phyloP scores from a whole-genome alignment of 2,329 filamentous ascomycete genomes.

The Alternaria sp. region DNA sequence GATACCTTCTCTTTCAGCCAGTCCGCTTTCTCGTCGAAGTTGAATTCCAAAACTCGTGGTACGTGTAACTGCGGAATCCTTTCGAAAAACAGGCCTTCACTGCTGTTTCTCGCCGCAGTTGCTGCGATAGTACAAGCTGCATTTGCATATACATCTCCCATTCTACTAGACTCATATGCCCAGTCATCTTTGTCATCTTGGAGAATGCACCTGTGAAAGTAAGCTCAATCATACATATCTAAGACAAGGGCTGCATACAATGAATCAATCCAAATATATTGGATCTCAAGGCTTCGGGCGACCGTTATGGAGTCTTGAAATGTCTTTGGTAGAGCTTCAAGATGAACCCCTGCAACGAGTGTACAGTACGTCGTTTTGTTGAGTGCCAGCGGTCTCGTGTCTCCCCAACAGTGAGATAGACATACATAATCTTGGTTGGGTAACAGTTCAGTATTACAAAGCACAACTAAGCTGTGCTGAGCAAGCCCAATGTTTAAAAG shows the following conservation, averaged over 20 bases:
- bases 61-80: rapidly evolving
- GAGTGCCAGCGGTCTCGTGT: not conserved
- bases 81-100: not conserved
- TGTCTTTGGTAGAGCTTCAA: not conserved
- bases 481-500: not conserved
- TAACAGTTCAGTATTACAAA: not conserved
- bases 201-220: not conserved
- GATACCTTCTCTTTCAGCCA: not conserved
- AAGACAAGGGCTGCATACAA: not conserved
- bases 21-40: not conserved
- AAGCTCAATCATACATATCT: not conserved
- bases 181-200: not conserved
- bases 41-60: not conserved
- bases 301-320: not conserved
- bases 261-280: not conserved
- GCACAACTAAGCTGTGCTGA: not conserved
- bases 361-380: not conserved
- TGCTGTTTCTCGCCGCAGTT: not conserved
- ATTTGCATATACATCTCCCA: not conserved
- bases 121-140: not conserved
- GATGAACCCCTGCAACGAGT: not conserved
- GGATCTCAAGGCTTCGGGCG: not conserved
- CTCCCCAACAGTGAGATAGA: not conserved
- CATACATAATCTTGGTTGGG: not conserved
- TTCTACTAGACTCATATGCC: not conserved